Evolutionary conservation across 148 eudicot species (phyloP), one percentile per base, ranked within the genome.

Genomic region (Rhododendron griersonianum): DNA sequence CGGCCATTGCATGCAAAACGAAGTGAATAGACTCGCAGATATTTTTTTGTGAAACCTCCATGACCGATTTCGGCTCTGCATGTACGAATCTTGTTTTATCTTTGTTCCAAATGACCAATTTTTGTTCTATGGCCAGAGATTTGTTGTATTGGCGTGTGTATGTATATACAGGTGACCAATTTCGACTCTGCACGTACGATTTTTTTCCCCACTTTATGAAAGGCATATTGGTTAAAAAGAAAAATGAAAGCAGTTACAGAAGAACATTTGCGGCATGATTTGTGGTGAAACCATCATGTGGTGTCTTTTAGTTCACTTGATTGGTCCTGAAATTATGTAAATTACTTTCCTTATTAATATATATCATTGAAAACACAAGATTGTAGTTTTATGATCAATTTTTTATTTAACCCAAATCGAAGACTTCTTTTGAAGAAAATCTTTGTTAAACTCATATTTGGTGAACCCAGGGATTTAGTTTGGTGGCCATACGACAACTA

Each of bases 271-370:
- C 15, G 18, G 57, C 57, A 53, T 14, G 18, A 53, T 14, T 80
- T 11, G 19, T 80, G 6, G 35, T 47, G 35, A n/a, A 53, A 35
- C 30, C 4, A 39, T 75, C 67, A 74, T 16, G 50, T 28, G 8
- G 11, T 48, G 13, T 48, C 51, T 1, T 48, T 48, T 48, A 48
- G 11, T 48, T 48, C 91, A 87, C 87, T 82, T 85, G 89, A 55
- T 83, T 25, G 51, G 51, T 78, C 87, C 81, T 57, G 44, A 82
- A 71, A 67, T 14, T 84, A 33, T 84, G 80, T 71, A 71, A 23
- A 39, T 63, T 23, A 2, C 4, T 61, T n/a, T 19, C 13, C 13
- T 53, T 3, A 50, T 5, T 59, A 3, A 13, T 41, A 41, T 41
- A 41, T 5, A 41, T 41, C 7, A 1, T 57, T 21, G 11, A 81